Evolutionary conservation across 306 rosid genomes (phyloP).

Genomic region (Pyrus bretschneideri): DNA sequence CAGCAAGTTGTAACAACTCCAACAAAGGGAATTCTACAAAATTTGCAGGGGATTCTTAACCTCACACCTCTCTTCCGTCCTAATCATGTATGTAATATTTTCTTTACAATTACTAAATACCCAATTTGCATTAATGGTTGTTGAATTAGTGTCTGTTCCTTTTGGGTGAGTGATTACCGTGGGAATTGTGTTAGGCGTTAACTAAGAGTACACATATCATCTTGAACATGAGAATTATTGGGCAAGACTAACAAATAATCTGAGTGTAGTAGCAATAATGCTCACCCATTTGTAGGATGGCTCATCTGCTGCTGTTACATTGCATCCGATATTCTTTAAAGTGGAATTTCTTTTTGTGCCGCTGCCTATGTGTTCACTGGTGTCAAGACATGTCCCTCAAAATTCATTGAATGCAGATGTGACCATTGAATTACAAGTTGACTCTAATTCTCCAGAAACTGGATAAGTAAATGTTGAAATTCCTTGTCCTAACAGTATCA

Average conservation of each 20-base stretch:
- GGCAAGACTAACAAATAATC: neutral
- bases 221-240: neutral
- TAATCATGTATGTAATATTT: slow-evolving; percentile 36
- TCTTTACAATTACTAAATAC: neutral
- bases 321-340: neutral
- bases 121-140: neutral
- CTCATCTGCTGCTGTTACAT: neutral
- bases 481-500: neutral
- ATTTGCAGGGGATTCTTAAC: slow-evolving; percentile 38
- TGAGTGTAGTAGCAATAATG: neutral
- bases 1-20: slow-evolving; percentile 14
- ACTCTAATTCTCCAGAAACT: neutral
- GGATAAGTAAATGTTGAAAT: neutral
- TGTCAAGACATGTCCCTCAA: neutral
- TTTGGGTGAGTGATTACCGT: neutral
- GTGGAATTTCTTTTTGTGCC: neutral
- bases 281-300: neutral
- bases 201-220: neutral
- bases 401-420: neutral
- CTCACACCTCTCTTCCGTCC: slow-evolving; percentile 52
- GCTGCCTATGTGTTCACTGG: too few species aligned
- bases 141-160: neutral
- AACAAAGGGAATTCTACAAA: slow-evolving; percentile 33
- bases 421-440: neutral
- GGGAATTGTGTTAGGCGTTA: neutral